Evolutionary conservation across 2,329 filamentous ascomycete genomes (phyloP).

Genomic region (Xylariales sp.): DNA sequence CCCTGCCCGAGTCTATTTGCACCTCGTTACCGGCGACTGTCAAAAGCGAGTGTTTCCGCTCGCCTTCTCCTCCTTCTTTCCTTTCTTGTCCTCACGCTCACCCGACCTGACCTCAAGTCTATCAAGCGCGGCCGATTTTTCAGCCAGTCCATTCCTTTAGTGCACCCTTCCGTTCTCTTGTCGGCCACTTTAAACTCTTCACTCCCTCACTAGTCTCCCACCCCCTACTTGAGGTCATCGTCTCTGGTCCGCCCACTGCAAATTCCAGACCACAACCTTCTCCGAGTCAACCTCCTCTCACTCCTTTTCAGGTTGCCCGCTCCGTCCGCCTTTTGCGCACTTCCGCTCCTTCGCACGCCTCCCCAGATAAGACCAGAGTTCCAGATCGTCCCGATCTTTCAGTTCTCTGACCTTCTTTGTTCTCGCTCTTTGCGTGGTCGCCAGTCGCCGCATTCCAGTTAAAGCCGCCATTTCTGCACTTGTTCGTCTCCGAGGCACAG

Average conservation of each 20-base stretch:
- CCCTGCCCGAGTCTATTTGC: neutral
- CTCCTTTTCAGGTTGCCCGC: no score
- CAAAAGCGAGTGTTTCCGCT: constrained; percentile 1
- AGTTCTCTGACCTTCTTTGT: no score
- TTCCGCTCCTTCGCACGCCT: no score
- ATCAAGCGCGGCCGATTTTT: constrained; percentile 6
- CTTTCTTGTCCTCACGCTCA: neutral
- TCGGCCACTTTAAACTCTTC: constrained; percentile 5
- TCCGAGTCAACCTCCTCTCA: no score
- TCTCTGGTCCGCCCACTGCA: no score
- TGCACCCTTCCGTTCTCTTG: constrained; percentile 1
- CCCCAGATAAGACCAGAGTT: no score
- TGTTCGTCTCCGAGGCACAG: constrained; percentile 1
- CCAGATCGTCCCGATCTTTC: no score
- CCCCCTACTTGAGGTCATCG: no score
- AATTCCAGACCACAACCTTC: no score
- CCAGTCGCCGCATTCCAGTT: constrained; percentile 1
- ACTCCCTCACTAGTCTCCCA: constrained; percentile 14
- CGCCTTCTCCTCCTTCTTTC: neutral
- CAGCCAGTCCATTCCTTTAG: constrained; percentile 7
- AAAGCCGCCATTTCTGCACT: neutral
- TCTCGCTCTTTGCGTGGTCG: constrained; percentile 5
- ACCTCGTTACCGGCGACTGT: neutral
- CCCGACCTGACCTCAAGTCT: constrained; percentile 1
- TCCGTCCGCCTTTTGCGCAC: no score